Conservation (phyloP, 2,329 filamentous ascomycete species). For the Coniochaeta sp. region DNA sequence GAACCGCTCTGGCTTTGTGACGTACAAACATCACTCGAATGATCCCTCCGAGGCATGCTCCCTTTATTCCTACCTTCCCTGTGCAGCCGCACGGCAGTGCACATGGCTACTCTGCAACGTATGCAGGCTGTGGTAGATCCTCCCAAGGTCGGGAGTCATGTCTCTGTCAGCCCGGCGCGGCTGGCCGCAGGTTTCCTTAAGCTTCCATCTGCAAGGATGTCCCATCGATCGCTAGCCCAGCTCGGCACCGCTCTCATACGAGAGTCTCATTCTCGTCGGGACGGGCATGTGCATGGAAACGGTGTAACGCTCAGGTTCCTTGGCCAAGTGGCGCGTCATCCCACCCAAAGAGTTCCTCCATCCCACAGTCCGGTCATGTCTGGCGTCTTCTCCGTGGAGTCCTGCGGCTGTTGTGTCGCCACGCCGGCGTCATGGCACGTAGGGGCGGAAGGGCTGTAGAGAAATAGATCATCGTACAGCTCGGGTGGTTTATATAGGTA, state of each 20-base stretch:
- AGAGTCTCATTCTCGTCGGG: constrained; percentile 3
- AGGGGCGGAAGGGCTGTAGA: background rate
- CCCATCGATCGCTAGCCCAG: background rate
- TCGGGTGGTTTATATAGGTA: constrained; percentile 1
- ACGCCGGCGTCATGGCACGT: background rate
- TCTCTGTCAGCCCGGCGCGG: constrained; percentile 4
- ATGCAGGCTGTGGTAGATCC: background rate
- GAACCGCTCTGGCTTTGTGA: constrained; percentile 1
- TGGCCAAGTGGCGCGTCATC: constrained; percentile 2
- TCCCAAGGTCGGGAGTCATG: constrained; percentile 1
- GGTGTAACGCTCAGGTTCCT: background rate
- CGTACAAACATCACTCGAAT: background rate
- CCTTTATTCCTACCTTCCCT: constrained; percentile 1
- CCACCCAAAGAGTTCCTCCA: background rate
- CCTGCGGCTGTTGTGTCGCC: constrained; percentile 2
- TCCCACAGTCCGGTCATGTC: background rate
- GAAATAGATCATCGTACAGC: background rate
- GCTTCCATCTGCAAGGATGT: background rate
- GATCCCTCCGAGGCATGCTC: background rate
- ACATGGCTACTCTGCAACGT: constrained; percentile 5
- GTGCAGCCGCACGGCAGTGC: constrained; percentile 7
- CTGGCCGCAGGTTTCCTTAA: constrained; percentile 7
- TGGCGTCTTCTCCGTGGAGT: background rate
- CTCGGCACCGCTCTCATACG: constrained; percentile 3
- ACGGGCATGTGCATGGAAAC: background rate